Conservation (phyloP, 768 basidiomycete species). For the Pulveroboletus frians region DNA sequence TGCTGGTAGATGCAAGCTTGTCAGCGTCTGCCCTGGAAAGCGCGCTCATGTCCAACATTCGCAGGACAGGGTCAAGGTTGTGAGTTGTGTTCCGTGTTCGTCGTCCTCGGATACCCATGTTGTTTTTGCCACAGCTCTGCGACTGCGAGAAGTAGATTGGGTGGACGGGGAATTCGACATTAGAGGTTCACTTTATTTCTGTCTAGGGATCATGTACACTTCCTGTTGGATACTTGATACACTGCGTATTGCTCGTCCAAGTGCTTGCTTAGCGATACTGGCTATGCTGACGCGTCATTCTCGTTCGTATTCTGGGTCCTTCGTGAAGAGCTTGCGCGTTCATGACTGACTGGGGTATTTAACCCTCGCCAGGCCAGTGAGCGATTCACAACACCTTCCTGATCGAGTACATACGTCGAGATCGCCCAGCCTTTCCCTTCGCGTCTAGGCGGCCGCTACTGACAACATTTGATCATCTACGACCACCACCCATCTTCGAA, state of each 20-base stretch:
- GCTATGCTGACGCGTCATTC: constrained; percentile 14
- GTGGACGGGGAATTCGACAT: constrained; percentile 25
- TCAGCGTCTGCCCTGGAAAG: constrained; percentile 79
- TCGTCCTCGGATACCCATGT: constrained; percentile 1
- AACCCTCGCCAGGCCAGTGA: not conserved
- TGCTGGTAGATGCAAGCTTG: constrained; percentile 56
- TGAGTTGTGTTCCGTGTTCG: constrained; percentile 36
- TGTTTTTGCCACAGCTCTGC: constrained; percentile 27
- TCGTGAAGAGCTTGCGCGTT: constrained; percentile 19
- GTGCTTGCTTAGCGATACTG: constrained; percentile 11
- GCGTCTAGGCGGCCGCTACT: not conserved
- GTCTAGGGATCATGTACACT: not conserved
- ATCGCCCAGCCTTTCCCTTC: not conserved
- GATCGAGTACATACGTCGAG: constrained; percentile 16
- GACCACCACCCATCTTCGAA: not conserved
- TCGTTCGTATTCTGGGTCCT: constrained; percentile 21
- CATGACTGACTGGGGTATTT: constrained; percentile 8
- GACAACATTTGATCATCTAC: constrained; percentile 5
- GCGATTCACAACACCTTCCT: constrained; percentile 19
- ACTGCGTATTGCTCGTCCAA: constrained; percentile 1
- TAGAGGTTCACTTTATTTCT: constrained; percentile 9
- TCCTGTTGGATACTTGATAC: constrained; percentile 4
- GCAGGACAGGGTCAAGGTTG: constrained; percentile 62
- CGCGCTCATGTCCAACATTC: constrained; percentile 71
- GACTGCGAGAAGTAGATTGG: constrained; percentile 30